Evolutionary conservation across 495 filamentous ascomycete species (phyloP), one percentile per base, ranked within the genome.

Genomic region (Rhypophila decipiens): DNA sequence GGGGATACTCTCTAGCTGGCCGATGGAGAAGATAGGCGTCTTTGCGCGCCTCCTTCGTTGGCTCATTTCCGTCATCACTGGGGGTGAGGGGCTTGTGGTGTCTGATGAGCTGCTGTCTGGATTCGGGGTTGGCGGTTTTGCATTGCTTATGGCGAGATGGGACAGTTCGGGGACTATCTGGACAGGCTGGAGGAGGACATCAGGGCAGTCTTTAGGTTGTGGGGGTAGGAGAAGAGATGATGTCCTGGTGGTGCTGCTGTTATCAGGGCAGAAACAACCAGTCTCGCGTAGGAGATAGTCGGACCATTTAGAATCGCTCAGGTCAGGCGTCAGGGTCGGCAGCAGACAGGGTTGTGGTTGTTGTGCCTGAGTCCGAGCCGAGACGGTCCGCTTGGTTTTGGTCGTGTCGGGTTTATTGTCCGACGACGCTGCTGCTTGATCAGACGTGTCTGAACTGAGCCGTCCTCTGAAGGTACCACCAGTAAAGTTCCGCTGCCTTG

Each of bases 41-140:
- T 71, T 73, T n/a, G 70, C 68, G 24, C 66, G 65, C n/a, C n/a
- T n/a, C n/a, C n/a, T n/a, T 17, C 68, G 63, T 34, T 67, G 62
- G 34, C 60, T 57, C 31, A 58, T 59, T 17, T 44, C 55, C 2
- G 47, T 24, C 1, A 54, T 27, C 2, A 21, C 21, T 5, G 47
- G 39, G 2, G 59, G 35, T 27, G 55, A 20, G 11, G n/a, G 10
- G 36, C 15, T 2, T 21, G 52, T 51, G 24, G 50, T 54, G 23
- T 59, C 42, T 9, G 59, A 41, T n/a, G 35, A 35, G 10, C 27
- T 7, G 19, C 19, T 37, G 19, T 21, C 18, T 24, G 17, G 31
- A 29, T 22, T 29, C 8, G 11, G 27, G 13, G 50, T 38, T 8
- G 24, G 57, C 12, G 51, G 29, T 27, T 55, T 54, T 12, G 43